phyloP scores from a whole-genome alignment of 805 yeast genomes.

The Ogataea zsoltii region DNA sequence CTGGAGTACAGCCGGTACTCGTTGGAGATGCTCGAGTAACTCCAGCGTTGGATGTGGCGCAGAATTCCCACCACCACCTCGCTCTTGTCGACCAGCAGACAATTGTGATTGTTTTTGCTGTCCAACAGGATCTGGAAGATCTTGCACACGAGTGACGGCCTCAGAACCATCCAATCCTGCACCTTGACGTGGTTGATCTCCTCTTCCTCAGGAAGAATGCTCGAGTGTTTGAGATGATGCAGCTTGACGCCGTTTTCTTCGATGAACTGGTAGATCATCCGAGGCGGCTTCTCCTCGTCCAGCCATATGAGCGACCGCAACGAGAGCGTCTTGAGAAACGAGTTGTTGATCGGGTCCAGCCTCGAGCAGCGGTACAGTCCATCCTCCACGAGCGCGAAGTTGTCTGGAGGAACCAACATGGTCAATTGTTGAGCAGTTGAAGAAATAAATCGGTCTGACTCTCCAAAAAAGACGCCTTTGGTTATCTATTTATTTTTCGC shows the following conservation, averaged over 20 bases:
- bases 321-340: constrained; percentile 73
- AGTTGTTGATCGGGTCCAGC: constrained; percentile 71
- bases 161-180: constrained; percentile 73
- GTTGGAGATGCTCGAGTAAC: constrained; percentile 75
- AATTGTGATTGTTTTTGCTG: constrained; percentile 56
- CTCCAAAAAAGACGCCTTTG: background rate
- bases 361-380: constrained; percentile 83
- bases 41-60: constrained; percentile 87
- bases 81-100: constrained; percentile 76
- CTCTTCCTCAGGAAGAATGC: constrained; percentile 26
- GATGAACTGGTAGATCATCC: constrained; percentile 66
- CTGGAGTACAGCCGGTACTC: constrained; percentile 79
- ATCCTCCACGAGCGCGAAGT: constrained; percentile 87
- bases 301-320: constrained; percentile 69
- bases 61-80: constrained; percentile 79
- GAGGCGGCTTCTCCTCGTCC: constrained; percentile 84
- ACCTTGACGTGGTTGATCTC: constrained; percentile 25
- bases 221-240: constrained; percentile 39
- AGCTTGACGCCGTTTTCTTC: constrained; percentile 55
- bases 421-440: background rate
- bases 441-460: background rate
- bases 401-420: constrained; percentile 92
- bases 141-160: constrained; percentile 60
- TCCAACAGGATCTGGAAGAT: constrained; percentile 69
- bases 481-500: background rate